Conservation (phyloP, 768 basidiomycete genomes). For the Naganishia vaughanmartiniae region DNA sequence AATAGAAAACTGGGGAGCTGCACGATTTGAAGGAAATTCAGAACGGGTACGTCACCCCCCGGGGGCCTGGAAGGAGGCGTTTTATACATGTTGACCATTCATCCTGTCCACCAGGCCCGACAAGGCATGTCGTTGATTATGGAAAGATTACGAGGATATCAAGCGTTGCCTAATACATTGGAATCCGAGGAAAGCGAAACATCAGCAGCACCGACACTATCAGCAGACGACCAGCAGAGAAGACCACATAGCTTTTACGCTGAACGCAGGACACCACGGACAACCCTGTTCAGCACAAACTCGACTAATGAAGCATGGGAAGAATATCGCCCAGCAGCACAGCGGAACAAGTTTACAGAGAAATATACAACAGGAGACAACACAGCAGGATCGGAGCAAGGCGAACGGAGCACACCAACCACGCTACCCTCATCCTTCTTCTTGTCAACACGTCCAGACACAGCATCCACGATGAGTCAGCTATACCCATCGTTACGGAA, state of each 20-base stretch:
- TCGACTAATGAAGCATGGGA: slow-evolving; percentile 1
- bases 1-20: slow-evolving; percentile 81
- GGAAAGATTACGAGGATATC: slow-evolving; percentile 72
- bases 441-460: not conserved
- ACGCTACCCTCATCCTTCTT: not conserved
- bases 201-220: not conserved
- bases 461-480: not conserved
- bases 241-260: slow-evolving; percentile 18
- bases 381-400: not conserved
- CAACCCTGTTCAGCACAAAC: too few species aligned
- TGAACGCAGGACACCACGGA: not conserved
- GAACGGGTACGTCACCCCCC: slow-evolving; percentile 63
- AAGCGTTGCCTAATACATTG: slow-evolving; percentile 56
- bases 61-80: not conserved
- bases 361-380: not conserved
- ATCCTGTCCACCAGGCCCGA: slow-evolving; percentile 36
- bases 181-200: slow-evolving; percentile 35
- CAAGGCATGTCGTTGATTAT: slow-evolving; percentile 77
- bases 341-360: not conserved
- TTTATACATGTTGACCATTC: not conserved
- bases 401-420: not conserved
- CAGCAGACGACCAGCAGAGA: slow-evolving; percentile 9
- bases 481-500: not conserved
- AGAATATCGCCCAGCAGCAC: slow-evolving; percentile 12
- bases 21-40: slow-evolving; percentile 79